These are phyloP conservation scores for Populus nigra DNA, from an alignment of 345 rosid species.

Conservation along the genomic window DNA sequence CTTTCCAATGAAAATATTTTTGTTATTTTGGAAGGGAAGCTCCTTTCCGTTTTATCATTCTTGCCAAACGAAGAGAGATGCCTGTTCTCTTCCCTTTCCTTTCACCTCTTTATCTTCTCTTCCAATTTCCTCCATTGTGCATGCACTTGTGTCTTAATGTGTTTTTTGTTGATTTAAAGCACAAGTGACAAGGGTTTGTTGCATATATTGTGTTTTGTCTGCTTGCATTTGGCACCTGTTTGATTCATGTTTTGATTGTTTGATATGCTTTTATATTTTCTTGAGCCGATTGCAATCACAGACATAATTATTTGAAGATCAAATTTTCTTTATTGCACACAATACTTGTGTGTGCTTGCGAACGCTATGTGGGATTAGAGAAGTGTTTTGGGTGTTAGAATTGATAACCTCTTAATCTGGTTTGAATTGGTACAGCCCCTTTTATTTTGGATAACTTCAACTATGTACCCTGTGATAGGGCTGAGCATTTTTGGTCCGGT, in stretches of 20 bases:
- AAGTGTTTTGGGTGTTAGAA: not conserved
- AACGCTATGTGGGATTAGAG: not conserved
- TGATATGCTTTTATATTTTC: not conserved
- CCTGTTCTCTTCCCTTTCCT: not conserved
- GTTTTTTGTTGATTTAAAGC: not conserved
- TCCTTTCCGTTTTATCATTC: not conserved
- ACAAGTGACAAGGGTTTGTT: not conserved
- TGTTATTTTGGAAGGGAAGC: not conserved
- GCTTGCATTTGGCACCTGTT: not conserved
- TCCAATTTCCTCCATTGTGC: not conserved
- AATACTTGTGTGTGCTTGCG: no score
- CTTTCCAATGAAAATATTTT: not conserved
- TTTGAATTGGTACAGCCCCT: not conserved
- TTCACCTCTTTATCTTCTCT: not conserved
- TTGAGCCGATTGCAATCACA: not conserved
- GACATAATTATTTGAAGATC: not conserved
- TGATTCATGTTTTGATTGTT: not conserved
- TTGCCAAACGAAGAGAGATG: not conserved
- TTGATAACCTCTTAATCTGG: not conserved
- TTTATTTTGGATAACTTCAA: not conserved
- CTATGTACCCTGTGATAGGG: not conserved
- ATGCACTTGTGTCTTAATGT: not conserved
- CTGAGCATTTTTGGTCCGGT: no score
- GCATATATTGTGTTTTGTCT: not conserved
- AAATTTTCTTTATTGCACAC: not conserved